phyloP scores from a whole-genome alignment of 345 rosid species.

The Corchorus olitorius region DNA sequence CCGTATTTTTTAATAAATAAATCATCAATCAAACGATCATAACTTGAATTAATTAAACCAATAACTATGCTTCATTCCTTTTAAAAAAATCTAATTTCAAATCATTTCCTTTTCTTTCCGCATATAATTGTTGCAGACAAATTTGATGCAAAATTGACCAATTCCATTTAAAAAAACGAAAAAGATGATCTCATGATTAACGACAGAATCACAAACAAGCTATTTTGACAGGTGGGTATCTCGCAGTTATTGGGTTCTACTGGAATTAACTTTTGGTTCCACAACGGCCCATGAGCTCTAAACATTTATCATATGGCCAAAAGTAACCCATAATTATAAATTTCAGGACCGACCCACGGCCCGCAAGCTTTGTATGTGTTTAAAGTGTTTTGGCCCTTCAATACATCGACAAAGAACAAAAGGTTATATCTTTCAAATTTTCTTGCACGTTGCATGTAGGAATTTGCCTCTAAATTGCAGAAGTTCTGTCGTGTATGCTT shows the following conservation, averaged over 20 bases:
- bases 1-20: not conserved
- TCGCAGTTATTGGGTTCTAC: not conserved
- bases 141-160: not conserved
- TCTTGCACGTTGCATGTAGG: too few species aligned
- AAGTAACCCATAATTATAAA: not conserved
- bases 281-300: not conserved
- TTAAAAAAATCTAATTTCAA: not conserved
- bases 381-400: too few species aligned
- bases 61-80: not conserved
- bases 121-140: not conserved
- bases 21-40: not conserved
- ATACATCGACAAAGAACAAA: too few species aligned
- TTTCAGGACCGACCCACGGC: not conserved
- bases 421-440: too few species aligned
- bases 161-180: too few species aligned
- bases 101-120: not conserved
- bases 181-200: too few species aligned
- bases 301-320: not conserved
- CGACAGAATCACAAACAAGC: not conserved
- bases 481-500: too few species aligned
- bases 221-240: not conserved
- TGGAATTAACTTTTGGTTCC: not conserved
- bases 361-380: not conserved
- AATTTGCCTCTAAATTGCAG: too few species aligned
- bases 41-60: not conserved